Percentiles rank a stretch among this genome's conserved stretches.
phyloP scores from a whole-genome alignment of 441 rosid genomes.

The Adansonia rubrostipa region DNA sequence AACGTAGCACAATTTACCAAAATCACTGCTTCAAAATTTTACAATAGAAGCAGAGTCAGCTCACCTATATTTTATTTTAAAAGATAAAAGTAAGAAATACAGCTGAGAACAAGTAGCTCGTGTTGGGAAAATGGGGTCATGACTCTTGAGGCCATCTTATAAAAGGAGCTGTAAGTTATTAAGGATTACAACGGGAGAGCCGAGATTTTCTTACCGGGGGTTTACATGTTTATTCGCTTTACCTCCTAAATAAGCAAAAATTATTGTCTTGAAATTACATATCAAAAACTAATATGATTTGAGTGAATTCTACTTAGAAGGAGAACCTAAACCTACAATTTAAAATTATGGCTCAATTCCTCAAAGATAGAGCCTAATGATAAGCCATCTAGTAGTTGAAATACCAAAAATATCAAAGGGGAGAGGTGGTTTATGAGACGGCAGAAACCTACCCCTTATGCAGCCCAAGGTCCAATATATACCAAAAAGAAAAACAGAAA shows the following conservation, averaged over 20 bases:
- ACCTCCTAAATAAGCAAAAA: background rate
- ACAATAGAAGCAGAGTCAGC: background rate
- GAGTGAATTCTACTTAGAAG: background rate
- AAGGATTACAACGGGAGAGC: background rate
- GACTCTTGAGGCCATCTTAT: background rate
- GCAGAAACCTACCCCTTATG: background rate
- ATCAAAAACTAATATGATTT: background rate
- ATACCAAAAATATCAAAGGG: background rate
- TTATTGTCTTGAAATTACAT: background rate
- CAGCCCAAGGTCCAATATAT: background rate
- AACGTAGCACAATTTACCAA: slow-evolving; percentile 7
- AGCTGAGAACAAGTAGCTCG: background rate
- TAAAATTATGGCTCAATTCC: background rate
- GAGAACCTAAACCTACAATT: background rate
- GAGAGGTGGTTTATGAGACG: background rate
- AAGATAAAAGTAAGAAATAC: background rate
- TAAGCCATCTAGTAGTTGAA: background rate
- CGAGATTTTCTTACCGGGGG: background rate
- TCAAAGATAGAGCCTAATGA: background rate
- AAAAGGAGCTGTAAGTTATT: background rate
- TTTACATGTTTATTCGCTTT: background rate
- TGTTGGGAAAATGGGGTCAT: background rate
- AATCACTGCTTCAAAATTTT: background rate
- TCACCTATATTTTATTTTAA: background rate
- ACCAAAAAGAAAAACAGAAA: background rate